Evolutionary conservation across 345 rosid species (phyloP), one percentile per base, ranked within the genome.

Genomic region (Melaleuca alternifolia): DNA sequence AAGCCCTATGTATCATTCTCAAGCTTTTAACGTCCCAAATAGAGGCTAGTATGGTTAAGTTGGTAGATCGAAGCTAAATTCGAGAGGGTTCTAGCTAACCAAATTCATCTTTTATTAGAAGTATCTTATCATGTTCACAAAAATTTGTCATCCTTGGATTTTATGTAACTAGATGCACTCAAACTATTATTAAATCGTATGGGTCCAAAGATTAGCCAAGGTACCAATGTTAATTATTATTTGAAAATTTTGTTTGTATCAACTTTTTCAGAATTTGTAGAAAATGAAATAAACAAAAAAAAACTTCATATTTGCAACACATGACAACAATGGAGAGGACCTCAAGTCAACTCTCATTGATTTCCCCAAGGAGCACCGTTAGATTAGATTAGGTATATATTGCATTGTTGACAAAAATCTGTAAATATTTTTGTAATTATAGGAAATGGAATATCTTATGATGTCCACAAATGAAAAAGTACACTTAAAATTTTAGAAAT

Each of bases 1-100:
- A 11, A 54, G 4, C 16, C 3, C 0, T 28, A 0, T 10, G 6
- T 6, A 61, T 10, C n/a, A n/a, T 3, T 6, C 37, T 59, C 37
- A 12, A 59, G 37, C 37, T 59, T n/a, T 61, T 13, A 13, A 59
- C 12, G 9, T 6, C 37, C 13, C 18, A 0, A n/a, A 5, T 12
- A n/a, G 71, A 12, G 18, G 18, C 10, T 12, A 18, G 33, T 13
- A 59, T 0, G 9, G 37, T n/a, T 59, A 59, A n/a, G 71, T 59
- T 59, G 5, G 33, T 57, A 57, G 30, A 57, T 28, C 3, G 7
- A 57, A 57, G 24, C 30, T 57, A 57, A 56, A 26, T 57, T 57
- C 30, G 26, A 57, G 30, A 26, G 3, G 3, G 30, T 15, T 26
- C 15, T 0, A 57, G 0, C 16, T 26, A 30, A 59, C 13, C 65